phyloP scores from a whole-genome alignment of 2,329 filamentous ascomycete genomes.

The Emergomyces pasteurianus region DNA sequence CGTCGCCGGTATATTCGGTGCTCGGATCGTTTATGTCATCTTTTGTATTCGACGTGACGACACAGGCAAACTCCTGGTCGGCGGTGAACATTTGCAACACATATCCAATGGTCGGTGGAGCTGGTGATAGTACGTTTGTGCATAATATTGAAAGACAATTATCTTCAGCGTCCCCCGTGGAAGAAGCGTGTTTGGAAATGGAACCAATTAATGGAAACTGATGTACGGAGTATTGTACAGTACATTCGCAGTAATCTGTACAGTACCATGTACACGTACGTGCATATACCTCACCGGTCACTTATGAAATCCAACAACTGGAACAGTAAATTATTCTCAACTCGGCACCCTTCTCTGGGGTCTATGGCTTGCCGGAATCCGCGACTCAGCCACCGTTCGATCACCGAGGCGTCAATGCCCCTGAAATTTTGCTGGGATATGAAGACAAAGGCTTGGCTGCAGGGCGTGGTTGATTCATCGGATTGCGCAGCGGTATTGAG shows the following conservation, averaged over 20 bases:
- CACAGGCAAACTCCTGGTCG: neutral
- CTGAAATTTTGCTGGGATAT: constrained; percentile 1
- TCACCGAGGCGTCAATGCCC: neutral
- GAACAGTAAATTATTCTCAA: constrained; percentile 1
- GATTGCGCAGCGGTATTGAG: neutral
- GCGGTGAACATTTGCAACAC: neutral
- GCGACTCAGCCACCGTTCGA: neutral
- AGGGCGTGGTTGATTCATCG: neutral
- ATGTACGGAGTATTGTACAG: neutral
- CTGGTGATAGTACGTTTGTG: neutral
- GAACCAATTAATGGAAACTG: neutral
- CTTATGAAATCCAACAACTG: constrained; percentile 1
- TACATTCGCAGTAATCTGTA: too few relatives aligned
- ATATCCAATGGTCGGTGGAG: neutral
- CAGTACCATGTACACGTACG: too few relatives aligned
- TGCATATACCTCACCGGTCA: neutral
- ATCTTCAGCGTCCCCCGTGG: neutral
- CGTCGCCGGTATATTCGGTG: neutral
- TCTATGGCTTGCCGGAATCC: neutral
- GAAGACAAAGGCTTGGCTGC: neutral
- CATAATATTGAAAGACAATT: neutral
- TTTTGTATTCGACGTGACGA: neutral
- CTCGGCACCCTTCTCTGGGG: neutral
- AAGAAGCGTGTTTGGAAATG: neutral
- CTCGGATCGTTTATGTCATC: neutral